Evolutionary conservation across 371 early-diverging fungal species (phyloP).

Genomic region (Mucor plumbeus): DNA sequence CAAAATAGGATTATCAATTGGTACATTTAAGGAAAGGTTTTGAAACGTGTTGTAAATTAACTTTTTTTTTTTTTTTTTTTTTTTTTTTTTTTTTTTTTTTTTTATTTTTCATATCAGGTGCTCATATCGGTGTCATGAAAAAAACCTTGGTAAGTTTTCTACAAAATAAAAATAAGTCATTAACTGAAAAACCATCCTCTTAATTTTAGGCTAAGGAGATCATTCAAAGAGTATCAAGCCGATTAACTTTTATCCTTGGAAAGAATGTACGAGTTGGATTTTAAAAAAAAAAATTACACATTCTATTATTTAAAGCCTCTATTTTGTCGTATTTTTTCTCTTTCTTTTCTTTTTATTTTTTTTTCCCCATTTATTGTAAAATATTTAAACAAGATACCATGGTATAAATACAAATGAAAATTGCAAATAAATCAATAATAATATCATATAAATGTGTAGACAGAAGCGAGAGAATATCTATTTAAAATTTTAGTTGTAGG

Average conservation of each 20-base stretch:
- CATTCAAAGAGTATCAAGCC: slow-evolving; percentile 43
- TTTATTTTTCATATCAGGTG: too few species aligned
- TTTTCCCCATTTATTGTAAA: neutral
- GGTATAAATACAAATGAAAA: neutral
- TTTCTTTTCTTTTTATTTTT: neutral
- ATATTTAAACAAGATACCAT: neutral
- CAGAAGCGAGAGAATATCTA: slow-evolving; percentile 40
- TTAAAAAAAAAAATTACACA: slow-evolving; percentile 19
- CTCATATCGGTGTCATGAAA: slow-evolving; percentile 34
- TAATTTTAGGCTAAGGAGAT: slow-evolving; percentile 42
- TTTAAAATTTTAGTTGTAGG: slow-evolving; percentile 85
- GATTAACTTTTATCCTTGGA: slow-evolving; percentile 37
- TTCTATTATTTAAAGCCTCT: neutral
- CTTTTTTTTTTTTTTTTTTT: slow-evolving; percentile 7
- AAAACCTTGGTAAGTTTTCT: slow-evolving; percentile 30
- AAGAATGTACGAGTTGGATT: slow-evolving; percentile 16
- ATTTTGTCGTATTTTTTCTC: neutral
- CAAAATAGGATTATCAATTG: slow-evolving; percentile 36
- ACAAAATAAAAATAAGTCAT: neutral
- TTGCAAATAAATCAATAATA: neutral
- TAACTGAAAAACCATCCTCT: neutral
- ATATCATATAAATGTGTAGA: neutral
- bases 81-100: too few species aligned
- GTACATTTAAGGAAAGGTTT: slow-evolving; percentile 20
- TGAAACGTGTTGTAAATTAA: neutral